phyloP scores from a whole-genome alignment of 805 yeast species.

The Diddensiella santjacobensis region DNA sequence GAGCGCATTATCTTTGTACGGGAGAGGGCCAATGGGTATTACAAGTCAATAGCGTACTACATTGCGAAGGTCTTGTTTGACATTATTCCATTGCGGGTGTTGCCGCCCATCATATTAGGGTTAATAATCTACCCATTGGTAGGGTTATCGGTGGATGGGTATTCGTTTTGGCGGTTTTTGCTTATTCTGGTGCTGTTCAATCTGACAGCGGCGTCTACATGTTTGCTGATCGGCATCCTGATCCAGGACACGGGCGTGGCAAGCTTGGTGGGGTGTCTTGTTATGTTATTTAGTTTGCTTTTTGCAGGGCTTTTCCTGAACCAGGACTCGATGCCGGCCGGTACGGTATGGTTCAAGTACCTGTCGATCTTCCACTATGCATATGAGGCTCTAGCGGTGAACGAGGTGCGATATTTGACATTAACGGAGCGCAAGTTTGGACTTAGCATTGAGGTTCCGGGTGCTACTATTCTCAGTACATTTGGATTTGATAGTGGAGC shows the following conservation, averaged over 20 bases:
- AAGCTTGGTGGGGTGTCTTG: conserved; percentile 79
- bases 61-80: conserved; percentile 84
- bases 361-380: conserved; percentile 93
- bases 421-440: conserved; percentile 89
- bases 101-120: conserved; percentile 85
- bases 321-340: conserved; percentile 57
- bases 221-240: conserved; percentile 82
- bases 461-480: conserved; percentile 92
- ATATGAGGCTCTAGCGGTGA: conserved; percentile 86
- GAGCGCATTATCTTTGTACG: conserved; percentile 88
- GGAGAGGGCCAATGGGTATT: conserved; percentile 92
- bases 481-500: conserved; percentile 90
- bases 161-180: conserved; percentile 68
- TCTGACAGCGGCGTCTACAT: conserved; percentile 77
- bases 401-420: conserved; percentile 84
- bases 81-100: conserved; percentile 81
- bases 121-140: conserved; percentile 85
- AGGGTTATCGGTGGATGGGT: conserved; percentile 75
- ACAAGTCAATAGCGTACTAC: conserved; percentile 82
- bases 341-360: conserved; percentile 72
- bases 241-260: conserved; percentile 90
- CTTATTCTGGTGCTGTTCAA: conserved; percentile 76
- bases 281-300: conserved; percentile 75
- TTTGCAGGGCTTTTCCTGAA: conserved; percentile 94
- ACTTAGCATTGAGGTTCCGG: conserved; percentile 91